phyloP scores from a whole-genome alignment of 345 rosid species.

The Eucalyptus curtisii region DNA sequence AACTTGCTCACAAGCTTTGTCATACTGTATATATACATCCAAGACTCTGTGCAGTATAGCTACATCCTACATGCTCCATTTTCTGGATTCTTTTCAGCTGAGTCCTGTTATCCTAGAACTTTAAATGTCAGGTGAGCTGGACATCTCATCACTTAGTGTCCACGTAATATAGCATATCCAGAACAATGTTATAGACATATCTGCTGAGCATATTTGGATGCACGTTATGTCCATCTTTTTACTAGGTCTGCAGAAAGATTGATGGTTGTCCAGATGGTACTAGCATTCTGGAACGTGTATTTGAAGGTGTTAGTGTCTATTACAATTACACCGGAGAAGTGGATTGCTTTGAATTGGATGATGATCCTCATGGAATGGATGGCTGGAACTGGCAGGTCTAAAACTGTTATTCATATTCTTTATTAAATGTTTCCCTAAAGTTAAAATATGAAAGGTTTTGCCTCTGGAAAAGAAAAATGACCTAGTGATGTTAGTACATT shows the following conservation, averaged over 20 bases:
- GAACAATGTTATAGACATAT: not conserved
- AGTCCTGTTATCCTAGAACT: not conserved
- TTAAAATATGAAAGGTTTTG: not conserved
- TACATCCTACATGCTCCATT: not conserved
- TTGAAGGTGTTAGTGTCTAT: slow-evolving; percentile 55
- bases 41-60: not conserved
- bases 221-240: not conserved
- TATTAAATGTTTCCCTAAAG: not conserved
- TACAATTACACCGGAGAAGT: slow-evolving; percentile 75
- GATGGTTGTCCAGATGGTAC: slow-evolving; percentile 42
- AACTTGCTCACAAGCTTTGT: not conserved
- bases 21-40: not conserved
- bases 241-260: slow-evolving; percentile 69
- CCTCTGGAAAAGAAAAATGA: not conserved
- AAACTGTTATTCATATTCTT: not conserved
- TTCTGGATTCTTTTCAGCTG: not conserved
- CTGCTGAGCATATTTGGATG: not conserved
- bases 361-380: slow-evolving; percentile 91
- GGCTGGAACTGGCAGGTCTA: slow-evolving; percentile 96
- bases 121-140: not conserved
- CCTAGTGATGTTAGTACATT: not conserved
- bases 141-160: not conserved
- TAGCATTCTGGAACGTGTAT: slow-evolving; percentile 59
- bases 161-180: not conserved
- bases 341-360: slow-evolving; percentile 74